Evolutionary conservation across 148 eudicot species (phyloP), one percentile per base, ranked within the genome.

Genomic region (Fallopia convolvulus): DNA sequence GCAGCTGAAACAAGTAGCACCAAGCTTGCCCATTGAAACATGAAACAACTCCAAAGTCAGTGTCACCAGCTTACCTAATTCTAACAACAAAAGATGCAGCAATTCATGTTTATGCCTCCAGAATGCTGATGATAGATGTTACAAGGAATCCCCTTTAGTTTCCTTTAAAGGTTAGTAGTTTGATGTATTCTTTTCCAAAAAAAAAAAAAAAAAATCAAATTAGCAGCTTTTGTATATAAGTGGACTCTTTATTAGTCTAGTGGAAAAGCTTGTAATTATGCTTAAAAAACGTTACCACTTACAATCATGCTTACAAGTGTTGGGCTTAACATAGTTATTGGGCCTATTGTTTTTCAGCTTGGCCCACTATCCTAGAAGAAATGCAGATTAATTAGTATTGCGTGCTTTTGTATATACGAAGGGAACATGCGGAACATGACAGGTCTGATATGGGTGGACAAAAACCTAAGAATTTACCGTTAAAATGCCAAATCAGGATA

Each of bases 1-100:
- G 78, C 98, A 89, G 82, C 79, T 82, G 75, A 81, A 78, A 82
- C 79, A 77, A 70, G 77, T 60, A 13, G 81, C 85, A 14, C 46
- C 82, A 73, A 77, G 81, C 82, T 32, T 76, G 79, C 77, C 80
- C 17, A 73, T 44, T 73, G 75, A 46, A 68, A 36, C 44, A 68
- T 68, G 72, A 68, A 68, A 68, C 46, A 68, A 36, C 21, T 68
- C 72, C n/a, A 68, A 68, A 33, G 20, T 68, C 20, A 68, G 21
- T 5, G 13, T 32, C 23, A 36, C 44, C 72, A 7, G 36, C 40
- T 63, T 65, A 50, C 42, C 75, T 70, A 75, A 32, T 63, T 63
- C 70, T 63, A 63, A 26, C 70, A 63, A 63, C 70, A 26, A 30
- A 26, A 63, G 61, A 55, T 55, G 61, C 9, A 55, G 23, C 61